Evolutionary conservation across 441 rosid species (phyloP), one percentile per base, ranked within the genome.

Genomic region (Euphorbia corollata): DNA sequence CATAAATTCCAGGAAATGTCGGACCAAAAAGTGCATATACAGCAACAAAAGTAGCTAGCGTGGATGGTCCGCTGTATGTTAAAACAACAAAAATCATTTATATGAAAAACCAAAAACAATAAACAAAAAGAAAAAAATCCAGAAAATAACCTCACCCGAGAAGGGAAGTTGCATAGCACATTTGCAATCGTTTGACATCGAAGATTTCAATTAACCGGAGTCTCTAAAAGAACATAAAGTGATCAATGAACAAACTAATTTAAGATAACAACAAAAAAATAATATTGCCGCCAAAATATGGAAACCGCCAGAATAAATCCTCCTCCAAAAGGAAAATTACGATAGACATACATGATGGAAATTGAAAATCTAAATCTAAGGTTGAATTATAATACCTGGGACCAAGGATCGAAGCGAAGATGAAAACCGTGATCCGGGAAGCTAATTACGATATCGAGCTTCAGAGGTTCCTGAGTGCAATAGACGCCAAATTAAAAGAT

Each of bases 341-440:
- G 10, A 54, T 6, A 20, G 27, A 48, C 6, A 48, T 16, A 15
- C 47, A 6, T 6, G 23, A 54, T 39, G 36, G 36, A 61, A 8
- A 19, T 41, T 12, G 18, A 41, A 18, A 43, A 27, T 2, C 18
- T 3, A 4, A 32, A 7, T 70, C 47, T 0, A 48, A 2, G 24
- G 54, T 48, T n/a, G 0, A 23, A 56, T 2, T 18, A 10, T 22
- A 47, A 19, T 64, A 93, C 99, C 95, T 93, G 99, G 23, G 99
- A 91, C 96, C 92, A 91, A 53, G 99, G 96, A 81, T 93, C 99
- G 67, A 93, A 93, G 8, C 97, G 87, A 41, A 93, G 90, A 73
- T 93, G 97, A 79, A 91, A 93, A 4, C 97, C 99, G 67, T 91
- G 97, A 81, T 93, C 97, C 0, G 97, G 99, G 76, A 91, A 89